Conservation (phyloP, 768 basidiomycete genomes). For the Mrakia blollopis region DNA sequence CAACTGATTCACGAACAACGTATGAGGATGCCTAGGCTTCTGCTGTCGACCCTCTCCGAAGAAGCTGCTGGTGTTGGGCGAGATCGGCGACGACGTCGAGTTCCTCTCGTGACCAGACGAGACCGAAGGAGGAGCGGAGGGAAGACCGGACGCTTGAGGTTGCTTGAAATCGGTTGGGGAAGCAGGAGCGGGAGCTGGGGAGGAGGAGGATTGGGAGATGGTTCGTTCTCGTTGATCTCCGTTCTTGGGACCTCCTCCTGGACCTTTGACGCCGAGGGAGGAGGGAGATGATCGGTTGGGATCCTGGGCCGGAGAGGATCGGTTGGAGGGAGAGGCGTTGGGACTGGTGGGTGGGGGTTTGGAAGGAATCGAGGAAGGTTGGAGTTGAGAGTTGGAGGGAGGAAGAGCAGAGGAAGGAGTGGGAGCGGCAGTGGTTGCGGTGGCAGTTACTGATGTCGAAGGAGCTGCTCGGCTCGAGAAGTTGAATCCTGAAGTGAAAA, state of each 20-base stretch:
- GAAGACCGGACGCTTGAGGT: background rate
- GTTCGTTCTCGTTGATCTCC: conserved; percentile 6
- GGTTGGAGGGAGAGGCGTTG: background rate
- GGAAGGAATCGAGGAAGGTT: background rate
- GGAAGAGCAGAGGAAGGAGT: conserved; percentile 35
- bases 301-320: background rate
- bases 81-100: background rate
- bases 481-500: conserved; percentile 67
- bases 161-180: background rate
- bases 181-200: background rate
- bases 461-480: conserved; percentile 67
- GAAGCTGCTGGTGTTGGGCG: background rate
- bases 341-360: conserved; percentile 8
- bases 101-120: conserved; percentile 26
- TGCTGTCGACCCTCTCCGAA: background rate
- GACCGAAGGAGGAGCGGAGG: conserved; percentile 34
- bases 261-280: background rate
- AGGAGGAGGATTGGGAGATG: background rate
- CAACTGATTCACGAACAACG: conserved; percentile 70
- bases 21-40: conserved; percentile 40
- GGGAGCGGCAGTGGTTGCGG: conserved; percentile 45
- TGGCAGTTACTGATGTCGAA: conserved; percentile 39
- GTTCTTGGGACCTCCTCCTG: background rate
- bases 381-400: background rate
- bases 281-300: background rate